Evolutionary conservation across 805 yeast genomes (phyloP).

Genomic region (Barnettozyma sucrosica): DNA sequence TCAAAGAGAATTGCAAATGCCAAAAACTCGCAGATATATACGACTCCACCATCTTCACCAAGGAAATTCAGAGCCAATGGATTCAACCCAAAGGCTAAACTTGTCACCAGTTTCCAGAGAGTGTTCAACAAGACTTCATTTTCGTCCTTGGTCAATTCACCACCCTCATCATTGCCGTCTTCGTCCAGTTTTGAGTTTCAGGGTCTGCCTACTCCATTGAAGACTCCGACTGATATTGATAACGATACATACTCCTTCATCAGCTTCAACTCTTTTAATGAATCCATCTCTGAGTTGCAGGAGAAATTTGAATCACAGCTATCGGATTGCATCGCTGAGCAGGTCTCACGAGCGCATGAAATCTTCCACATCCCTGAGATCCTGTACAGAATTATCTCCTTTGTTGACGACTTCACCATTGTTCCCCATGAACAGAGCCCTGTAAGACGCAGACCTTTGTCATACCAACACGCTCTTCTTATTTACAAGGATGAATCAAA

Average conservation of each 20-base stretch:
- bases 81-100: conserved; percentile 11
- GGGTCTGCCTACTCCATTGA: conserved; percentile 1
- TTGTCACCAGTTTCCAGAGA: conserved; percentile 22
- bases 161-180: neutral
- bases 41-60: conserved; percentile 18
- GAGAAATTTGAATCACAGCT: conserved; percentile 10
- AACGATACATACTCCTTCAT: neutral
- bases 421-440: conserved; percentile 62
- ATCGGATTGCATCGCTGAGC: conserved; percentile 3
- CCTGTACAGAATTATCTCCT: conserved; percentile 49
- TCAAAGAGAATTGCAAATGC: conserved; percentile 17
- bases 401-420: conserved; percentile 49
- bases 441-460: conserved; percentile 60
- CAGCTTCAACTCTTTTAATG: conserved; percentile 3
- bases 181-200: neutral
- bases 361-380: conserved; percentile 79
- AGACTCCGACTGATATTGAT: neutral
- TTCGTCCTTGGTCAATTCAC: neutral
- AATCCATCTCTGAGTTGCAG: conserved; percentile 5
- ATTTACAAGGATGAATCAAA: conserved; percentile 50
- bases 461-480: conserved; percentile 60
- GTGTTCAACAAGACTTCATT: conserved; percentile 13
- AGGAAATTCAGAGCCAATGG: conserved; percentile 12
- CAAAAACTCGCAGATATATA: conserved; percentile 8
- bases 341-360: conserved; percentile 10